Conservation (phyloP, 2,329 filamentous ascomycete species). For the Neonectria magnoliae region DNA sequence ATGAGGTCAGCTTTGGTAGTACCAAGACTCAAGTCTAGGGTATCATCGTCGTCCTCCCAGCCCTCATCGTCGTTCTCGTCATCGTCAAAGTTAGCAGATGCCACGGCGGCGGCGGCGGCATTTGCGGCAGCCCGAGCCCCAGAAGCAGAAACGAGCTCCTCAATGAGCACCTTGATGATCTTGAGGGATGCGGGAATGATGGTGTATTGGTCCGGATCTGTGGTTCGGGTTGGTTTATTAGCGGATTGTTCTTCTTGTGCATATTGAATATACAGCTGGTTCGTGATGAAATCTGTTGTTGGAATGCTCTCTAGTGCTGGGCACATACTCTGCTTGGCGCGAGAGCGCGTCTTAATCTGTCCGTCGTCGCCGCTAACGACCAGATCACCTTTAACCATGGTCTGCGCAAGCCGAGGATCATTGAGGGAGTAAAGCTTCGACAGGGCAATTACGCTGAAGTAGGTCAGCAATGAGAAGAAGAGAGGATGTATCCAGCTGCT, state of each 20-base stretch:
- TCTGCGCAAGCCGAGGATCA: conserved; percentile 80
- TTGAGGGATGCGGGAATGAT: conserved; percentile 89
- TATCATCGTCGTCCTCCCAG: conserved; percentile 87
- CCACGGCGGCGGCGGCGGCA: conserved; percentile 71
- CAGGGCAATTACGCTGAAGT: conserved; percentile 82
- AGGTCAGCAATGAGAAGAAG: conserved; percentile 43
- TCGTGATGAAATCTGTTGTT: conserved; percentile 29
- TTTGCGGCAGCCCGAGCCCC: conserved; percentile 70
- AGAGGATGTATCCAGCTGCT: conserved; percentile 45
- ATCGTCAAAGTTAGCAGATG: conserved; percentile 66
- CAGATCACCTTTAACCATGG: conserved; percentile 90
- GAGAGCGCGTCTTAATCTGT: conserved; percentile 92
- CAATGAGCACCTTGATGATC: conserved; percentile 94
- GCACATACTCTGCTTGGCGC: conserved; percentile 79
- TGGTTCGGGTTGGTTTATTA: conserved; percentile 37
- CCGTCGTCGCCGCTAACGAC: conserved; percentile 79
- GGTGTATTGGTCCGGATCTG: conserved; percentile 90
- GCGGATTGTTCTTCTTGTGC: conserved; percentile 33
- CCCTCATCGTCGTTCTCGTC: conserved; percentile 81
- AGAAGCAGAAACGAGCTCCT: conserved; percentile 86
- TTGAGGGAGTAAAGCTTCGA: conserved; percentile 91
- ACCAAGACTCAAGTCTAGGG: conserved; percentile 78
- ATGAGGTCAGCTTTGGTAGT: conserved; percentile 81
- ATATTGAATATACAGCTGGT: conserved; percentile 35
- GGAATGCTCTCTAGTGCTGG: conserved; percentile 30